Base-by-base conservation (phyloP, 2,329 filamentous ascomycete species). In the Tolypocladium guangdongense region DNA sequence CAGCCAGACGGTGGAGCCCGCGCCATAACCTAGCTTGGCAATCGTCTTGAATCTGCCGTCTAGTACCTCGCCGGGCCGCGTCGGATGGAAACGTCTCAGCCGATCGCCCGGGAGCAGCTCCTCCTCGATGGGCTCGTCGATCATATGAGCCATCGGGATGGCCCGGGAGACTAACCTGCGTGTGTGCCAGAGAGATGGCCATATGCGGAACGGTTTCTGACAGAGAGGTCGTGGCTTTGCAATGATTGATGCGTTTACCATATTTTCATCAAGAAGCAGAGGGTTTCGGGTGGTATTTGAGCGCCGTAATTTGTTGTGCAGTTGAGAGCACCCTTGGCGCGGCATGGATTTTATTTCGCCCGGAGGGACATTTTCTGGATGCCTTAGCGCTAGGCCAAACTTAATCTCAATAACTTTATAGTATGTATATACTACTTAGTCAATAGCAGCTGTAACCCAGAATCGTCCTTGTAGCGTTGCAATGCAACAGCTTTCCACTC, bases 1-100 rank as follows among this genome's bases (percentile, higher is more conserved):
- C 33, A 71, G 60, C 67, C 69, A 73, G 36, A 71, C 67, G 20
- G 68, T 71, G 45, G 67, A 71, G 22, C 59, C 62, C 8, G 58
- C 58, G 36, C 67, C 69, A 54, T 59, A 70, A 11, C 68, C 69
- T 22, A 73, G 59, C 59, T 72, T 71, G 22, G 62, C 55, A 22
- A 66, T 58, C 1, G 66, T 61, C 55, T 68, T 64, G 59, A 71
- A 72, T 55, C 64, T 58, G 38, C 62, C 56, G 50, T 68, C 60
- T 18, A 72, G 61, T 22, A 68, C 51, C 46, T 67, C 61, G 18
- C 64, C 59, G 3, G 57, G 43, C 3, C 50, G 38, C 1, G 60
- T 59, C 2, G 54, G 54, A 51, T 62, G 51, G 37, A 59, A 61
- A 41, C 45, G 37, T 20, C 37, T 54, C 20, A 59, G 12, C 7